A percentile compares a stretch with the other conserved stretches of the same genome.
Conservation (phyloP, 768 basidiomycete species). For the Grammothele lineata region DNA sequence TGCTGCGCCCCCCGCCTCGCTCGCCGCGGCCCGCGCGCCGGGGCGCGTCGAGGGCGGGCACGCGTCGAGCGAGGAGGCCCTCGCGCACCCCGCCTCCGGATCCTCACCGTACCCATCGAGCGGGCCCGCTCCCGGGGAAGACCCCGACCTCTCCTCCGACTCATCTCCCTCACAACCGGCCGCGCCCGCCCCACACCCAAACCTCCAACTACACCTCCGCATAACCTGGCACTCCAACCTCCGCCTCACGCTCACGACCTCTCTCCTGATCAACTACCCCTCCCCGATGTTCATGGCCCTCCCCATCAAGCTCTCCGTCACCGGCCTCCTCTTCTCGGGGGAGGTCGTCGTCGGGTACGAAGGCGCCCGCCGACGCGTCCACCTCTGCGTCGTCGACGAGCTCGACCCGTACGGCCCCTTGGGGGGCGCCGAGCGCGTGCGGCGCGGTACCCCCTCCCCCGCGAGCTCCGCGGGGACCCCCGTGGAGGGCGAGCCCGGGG, state of each 20-base stretch:
- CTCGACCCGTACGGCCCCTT: conserved; percentile 76
- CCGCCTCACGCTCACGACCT: conserved; percentile 85
- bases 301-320: conserved; percentile 91
- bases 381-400: conserved; percentile 87
- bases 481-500: conserved; percentile 58
- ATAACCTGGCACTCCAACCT: conserved; percentile 86
- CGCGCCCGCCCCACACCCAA: conserved; percentile 55
- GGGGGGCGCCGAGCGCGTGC: conserved; percentile 32
- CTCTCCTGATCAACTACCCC: conserved; percentile 94
- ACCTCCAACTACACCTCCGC: conserved; percentile 86
- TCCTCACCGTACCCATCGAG: conserved; percentile 9
- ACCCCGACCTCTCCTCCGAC: conserved; percentile 27
- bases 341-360: conserved; percentile 92
- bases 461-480: conserved; percentile 42
- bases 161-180: conserved; percentile 75
- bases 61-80: not conserved
- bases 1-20: not conserved
- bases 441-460: conserved; percentile 25
- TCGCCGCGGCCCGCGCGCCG: not conserved
- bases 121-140: conserved; percentile 22
- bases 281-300: conserved; percentile 95
- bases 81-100: conserved; percentile 1
- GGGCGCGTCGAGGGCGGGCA: no score
- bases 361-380: conserved; percentile 73
- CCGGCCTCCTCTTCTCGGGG: conserved; percentile 80